Evolutionary conservation across 2,329 filamentous ascomycete genomes (phyloP).

Genomic region (Colletotrichum sp.): DNA sequence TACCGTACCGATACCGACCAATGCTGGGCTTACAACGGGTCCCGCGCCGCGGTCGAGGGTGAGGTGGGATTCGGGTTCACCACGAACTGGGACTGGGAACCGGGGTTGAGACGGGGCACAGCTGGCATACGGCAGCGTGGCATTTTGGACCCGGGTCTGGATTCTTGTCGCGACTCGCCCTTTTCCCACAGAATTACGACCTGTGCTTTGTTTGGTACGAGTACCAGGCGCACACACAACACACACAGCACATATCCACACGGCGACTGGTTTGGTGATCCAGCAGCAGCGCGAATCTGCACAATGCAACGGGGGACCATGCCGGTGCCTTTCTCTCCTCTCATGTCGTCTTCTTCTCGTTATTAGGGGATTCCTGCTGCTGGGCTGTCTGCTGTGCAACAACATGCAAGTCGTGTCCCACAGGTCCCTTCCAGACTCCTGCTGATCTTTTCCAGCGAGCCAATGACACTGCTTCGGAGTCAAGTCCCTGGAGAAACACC

Average conservation of each 20-base stretch:
- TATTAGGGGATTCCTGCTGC: not conserved
- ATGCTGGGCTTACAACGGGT: not conserved
- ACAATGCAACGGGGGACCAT: not conserved
- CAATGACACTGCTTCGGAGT: not conserved
- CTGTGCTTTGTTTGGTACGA: not conserved
- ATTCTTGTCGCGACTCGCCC: not conserved
- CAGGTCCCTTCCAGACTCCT: not conserved
- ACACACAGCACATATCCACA: not conserved
- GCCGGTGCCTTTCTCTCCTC: not conserved
- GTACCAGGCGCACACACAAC: not conserved
- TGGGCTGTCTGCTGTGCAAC: not conserved
- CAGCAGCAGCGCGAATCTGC: not conserved
- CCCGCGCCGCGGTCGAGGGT: not conserved
- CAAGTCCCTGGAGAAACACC: not conserved
- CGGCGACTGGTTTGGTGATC: not conserved
- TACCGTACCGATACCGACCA: not conserved
- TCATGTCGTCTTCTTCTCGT: not conserved
- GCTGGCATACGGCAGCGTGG: not conserved
- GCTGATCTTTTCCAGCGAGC: not conserved
- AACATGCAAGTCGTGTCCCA: not conserved
- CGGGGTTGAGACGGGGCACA: not conserved
- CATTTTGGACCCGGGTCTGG: conserved; percentile 15
- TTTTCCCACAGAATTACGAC: not conserved
- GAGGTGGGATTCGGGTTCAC: not conserved
- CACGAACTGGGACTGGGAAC: not conserved